Conservation (phyloP, 345 rosid genomes). For the Bretschneidera sinensis region DNA sequence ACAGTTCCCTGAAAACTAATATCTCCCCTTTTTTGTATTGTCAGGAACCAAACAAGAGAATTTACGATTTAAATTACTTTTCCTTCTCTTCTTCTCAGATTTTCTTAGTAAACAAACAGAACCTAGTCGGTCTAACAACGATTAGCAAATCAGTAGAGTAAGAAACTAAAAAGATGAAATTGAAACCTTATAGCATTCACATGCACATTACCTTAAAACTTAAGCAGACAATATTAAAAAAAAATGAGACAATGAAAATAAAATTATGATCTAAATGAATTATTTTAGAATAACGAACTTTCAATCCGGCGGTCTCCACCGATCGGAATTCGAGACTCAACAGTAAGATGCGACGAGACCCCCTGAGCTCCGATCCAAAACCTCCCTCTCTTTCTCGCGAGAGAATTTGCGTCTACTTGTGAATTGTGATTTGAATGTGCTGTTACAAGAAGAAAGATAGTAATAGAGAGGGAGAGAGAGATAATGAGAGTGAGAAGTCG, state of each 20-base stretch:
- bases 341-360: too few relatives aligned
- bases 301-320: conserved; percentile 32
- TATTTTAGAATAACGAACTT: conserved; percentile 49
- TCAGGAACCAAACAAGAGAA: background rate
- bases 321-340: conserved; percentile 12
- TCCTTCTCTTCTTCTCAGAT: background rate
- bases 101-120: conserved; percentile 19
- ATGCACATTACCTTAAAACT: conserved; percentile 20
- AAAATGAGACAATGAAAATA: conserved; percentile 7
- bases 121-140: conserved; percentile 8
- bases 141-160: conserved; percentile 1
- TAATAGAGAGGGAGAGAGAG: too few relatives aligned
- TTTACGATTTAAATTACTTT: conserved; percentile 11
- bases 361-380: too few relatives aligned
- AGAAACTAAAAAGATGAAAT: conserved; percentile 3
- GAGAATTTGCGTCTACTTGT: too few relatives aligned
- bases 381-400: too few relatives aligned
- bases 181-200: background rate
- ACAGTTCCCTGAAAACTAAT: background rate
- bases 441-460: background rate
- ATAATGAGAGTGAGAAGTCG: too few relatives aligned
- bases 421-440: conserved; percentile 1
- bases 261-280: conserved; percentile 8
- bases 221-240: background rate
- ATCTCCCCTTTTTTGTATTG: background rate